Percentiles rank a stretch among this genome's conserved stretches.
Evolutionary conservation across 805 yeast genomes (phyloP).

Genomic region (Saccharomycopsis sp.): DNA sequence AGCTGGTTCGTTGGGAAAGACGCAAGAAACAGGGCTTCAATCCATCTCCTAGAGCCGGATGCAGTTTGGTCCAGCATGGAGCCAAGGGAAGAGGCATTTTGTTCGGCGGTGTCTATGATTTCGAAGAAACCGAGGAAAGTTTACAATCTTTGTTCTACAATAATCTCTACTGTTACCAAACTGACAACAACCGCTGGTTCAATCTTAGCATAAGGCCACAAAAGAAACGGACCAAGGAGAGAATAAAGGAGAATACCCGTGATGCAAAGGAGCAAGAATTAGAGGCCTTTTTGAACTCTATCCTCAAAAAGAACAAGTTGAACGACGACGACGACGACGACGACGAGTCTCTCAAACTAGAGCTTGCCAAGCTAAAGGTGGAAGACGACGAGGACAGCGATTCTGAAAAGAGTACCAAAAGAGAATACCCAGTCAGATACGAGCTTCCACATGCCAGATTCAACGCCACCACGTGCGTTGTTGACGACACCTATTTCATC

Average conservation of each 20-base stretch:
- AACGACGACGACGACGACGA: conserved; percentile 46
- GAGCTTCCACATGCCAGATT: conserved; percentile 84
- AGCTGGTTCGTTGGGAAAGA: conserved; percentile 77
- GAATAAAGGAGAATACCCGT: conserved; percentile 34
- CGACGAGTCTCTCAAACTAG: conserved; percentile 28
- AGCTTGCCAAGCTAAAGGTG: conserved; percentile 32
- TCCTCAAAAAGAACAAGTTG: conserved; percentile 66
- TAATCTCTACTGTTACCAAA: conserved; percentile 71
- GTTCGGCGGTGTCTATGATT: conserved; percentile 95
- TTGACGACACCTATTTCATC: conserved; percentile 75
- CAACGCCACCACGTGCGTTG: conserved; percentile 78
- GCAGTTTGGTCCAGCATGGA: conserved; percentile 72
- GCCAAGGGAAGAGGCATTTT: conserved; percentile 78
- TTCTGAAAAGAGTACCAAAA: conserved; percentile 33
- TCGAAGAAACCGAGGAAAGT: conserved; percentile 90
- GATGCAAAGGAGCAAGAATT: conserved; percentile 66
- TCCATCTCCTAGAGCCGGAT: conserved; percentile 93
- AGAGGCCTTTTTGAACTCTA: conserved; percentile 71
- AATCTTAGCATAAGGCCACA: conserved; percentile 56
- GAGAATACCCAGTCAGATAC: conserved; percentile 48
- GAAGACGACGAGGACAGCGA: conserved; percentile 34
- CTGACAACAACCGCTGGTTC: conserved; percentile 86
- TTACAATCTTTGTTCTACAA: conserved; percentile 81
- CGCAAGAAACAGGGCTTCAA: conserved; percentile 83
- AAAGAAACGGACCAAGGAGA: conserved; percentile 45